Conservation (phyloP, 2,329 filamentous ascomycete species). For the Aspergillus awamori region DNA sequence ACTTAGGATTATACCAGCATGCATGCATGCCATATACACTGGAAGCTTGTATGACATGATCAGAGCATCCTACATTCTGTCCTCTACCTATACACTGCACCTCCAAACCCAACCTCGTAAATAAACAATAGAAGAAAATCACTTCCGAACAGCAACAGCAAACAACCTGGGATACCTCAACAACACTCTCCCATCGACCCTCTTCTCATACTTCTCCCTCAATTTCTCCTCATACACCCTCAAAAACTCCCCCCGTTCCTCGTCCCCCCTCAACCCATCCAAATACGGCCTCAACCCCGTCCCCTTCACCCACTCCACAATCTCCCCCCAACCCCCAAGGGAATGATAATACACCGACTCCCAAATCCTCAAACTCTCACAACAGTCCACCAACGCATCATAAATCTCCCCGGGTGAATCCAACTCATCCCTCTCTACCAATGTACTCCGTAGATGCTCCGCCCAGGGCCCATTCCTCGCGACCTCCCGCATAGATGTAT, state of each 20-base stretch:
- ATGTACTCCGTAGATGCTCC: conserved; percentile 26
- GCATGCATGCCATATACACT: too few species aligned
- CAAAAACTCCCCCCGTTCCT: conserved; percentile 50
- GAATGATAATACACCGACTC: conserved; percentile 58
- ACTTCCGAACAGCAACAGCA: conserved; percentile 49
- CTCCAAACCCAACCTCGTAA: too few species aligned
- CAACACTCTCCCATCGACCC: conserved; percentile 57
- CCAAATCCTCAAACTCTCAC: conserved; percentile 55
- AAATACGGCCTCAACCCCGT: conserved; percentile 61
- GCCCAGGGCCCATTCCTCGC: conserved; percentile 47
- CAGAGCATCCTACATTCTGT: too few species aligned
- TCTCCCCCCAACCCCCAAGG: conserved; percentile 51
- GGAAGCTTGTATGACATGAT: too few species aligned
- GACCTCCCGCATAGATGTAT: conserved; percentile 52
- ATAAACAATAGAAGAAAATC: background rate
- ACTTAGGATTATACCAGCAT: too few species aligned
- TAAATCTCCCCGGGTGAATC: conserved; percentile 54
- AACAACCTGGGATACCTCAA: conserved; percentile 61
- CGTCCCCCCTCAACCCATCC: conserved; percentile 46
- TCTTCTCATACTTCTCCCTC: conserved; percentile 47
- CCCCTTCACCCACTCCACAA: conserved; percentile 64
- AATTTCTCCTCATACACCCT: conserved; percentile 51
- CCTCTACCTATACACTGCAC: too few species aligned
- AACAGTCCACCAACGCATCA: conserved; percentile 48
- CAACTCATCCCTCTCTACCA: conserved; percentile 51